Evolutionary conservation across 2,329 filamentous ascomycete species (phyloP).

Genomic region (Aspergillus sp.): DNA sequence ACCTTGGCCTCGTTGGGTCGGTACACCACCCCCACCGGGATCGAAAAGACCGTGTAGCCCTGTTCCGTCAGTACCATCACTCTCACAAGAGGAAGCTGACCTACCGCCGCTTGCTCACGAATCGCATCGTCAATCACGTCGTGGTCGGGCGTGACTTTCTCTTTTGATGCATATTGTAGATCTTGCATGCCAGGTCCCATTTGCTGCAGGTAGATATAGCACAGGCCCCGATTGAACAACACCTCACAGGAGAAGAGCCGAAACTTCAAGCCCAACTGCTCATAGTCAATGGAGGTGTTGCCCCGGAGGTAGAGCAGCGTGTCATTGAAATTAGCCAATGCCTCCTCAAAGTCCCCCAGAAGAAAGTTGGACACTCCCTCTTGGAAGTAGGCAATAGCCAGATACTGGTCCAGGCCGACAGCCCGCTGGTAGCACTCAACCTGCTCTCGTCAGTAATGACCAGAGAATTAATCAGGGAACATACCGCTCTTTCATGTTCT

Average conservation of each 20-base stretch:
- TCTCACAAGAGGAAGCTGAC: not conserved
- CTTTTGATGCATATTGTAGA: conserved; percentile 84
- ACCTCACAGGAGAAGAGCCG: conserved; percentile 97
- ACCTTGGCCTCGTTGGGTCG: conserved; percentile 97
- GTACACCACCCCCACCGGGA: conserved; percentile 93
- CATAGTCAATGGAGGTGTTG: conserved; percentile 97
- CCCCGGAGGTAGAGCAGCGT: conserved; percentile 91
- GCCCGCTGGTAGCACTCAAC: conserved; percentile 94
- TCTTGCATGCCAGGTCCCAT: conserved; percentile 89
- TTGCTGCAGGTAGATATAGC: conserved; percentile 95
- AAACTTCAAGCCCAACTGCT: conserved; percentile 91
- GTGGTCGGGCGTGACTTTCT: conserved; percentile 95
- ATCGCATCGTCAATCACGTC: conserved; percentile 98
- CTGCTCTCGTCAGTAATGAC: conserved; percentile 50
- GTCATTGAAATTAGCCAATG: conserved; percentile 97
- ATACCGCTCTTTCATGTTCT: conserved; percentile 91
- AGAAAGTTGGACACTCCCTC: conserved; percentile 98
- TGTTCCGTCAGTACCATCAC: conserved; percentile 38
- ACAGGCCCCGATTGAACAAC: conserved; percentile 93
- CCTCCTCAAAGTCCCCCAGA: conserved; percentile 95
- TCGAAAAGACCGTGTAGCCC: conserved; percentile 98
- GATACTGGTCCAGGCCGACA: conserved; percentile 86
- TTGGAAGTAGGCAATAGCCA: conserved; percentile 97
- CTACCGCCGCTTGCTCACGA: conserved; percentile 83
- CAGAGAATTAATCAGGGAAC: conserved; percentile 32